Percentiles rank a stretch among this genome's conserved stretches.
Evolutionary conservation across 2,329 filamentous ascomycete genomes (phyloP).

Genomic region (Paradendryphiella salina): DNA sequence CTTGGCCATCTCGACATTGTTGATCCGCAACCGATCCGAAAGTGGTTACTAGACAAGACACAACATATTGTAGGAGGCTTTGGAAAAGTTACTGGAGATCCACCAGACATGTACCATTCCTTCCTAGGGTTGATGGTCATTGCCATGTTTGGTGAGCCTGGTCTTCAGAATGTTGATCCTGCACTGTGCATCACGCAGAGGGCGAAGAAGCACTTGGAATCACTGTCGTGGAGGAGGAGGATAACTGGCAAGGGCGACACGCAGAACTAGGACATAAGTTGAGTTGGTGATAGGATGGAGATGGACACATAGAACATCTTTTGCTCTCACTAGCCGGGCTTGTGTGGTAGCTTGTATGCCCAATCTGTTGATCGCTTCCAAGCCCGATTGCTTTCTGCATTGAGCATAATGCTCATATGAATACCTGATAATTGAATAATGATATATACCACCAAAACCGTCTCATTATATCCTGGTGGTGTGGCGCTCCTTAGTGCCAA

Average conservation of each 20-base stretch:
- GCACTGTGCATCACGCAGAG: constrained; percentile 73
- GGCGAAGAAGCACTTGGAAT: constrained; percentile 46
- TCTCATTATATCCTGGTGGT: too few species aligned
- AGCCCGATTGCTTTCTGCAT: too few species aligned
- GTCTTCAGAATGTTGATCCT: constrained; percentile 72
- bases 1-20: constrained; percentile 58
- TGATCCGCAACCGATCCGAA: constrained; percentile 63
- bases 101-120: constrained; percentile 77
- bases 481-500: too few species aligned
- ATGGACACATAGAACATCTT: constrained; percentile 6
- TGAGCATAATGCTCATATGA: too few species aligned
- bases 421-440: too few species aligned
- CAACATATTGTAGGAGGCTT: constrained; percentile 74
- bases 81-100: constrained; percentile 52
- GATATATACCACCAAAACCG: too few species aligned
- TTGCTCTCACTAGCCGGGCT: not conserved
- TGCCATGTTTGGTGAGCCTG: constrained; percentile 69
- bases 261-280: constrained; percentile 2
- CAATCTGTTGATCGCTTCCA: not conserved
- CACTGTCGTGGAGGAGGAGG: constrained; percentile 43
- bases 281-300: constrained; percentile 7
- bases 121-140: constrained; percentile 85
- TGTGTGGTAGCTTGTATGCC: not conserved
- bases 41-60: constrained; percentile 81
- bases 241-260: constrained; percentile 15